Conservation (phyloP, 1,139 yeast species). For the Taphrina communis region DNA sequence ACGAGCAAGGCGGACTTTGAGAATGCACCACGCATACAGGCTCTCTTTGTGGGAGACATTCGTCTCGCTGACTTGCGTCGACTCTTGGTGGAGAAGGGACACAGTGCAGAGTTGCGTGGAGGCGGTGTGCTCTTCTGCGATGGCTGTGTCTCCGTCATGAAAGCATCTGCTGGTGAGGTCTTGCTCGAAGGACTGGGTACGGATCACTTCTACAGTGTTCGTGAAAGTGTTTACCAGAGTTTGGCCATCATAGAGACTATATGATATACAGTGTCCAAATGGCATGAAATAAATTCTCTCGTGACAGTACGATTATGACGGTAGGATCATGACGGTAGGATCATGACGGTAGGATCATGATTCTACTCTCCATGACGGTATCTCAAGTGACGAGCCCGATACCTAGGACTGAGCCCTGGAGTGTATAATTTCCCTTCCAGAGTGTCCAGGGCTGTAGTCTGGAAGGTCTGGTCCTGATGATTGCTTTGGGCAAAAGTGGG, state of each 20-base stretch:
- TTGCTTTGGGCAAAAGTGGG: no score
- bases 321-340: no score
- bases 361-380: no score
- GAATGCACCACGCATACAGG: constrained; percentile 52
- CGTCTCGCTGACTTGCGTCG: constrained; percentile 79
- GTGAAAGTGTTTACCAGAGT: constrained; percentile 27
- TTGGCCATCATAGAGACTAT: constrained; percentile 24
- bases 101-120: constrained; percentile 85
- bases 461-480: no score
- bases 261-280: background rate
- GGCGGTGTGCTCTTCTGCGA: constrained; percentile 92
- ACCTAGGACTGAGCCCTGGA: no score
- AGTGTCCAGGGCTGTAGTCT: no score
- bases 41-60: constrained; percentile 85
- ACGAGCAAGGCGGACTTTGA: constrained; percentile 49
- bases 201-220: constrained; percentile 23
- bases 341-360: no score
- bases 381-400: no score
- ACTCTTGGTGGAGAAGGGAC: constrained; percentile 62
- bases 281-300: no score
- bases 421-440: no score
- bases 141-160: constrained; percentile 73
- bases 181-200: constrained; percentile 69
- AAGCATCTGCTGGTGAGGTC: constrained; percentile 80
- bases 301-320: no score